Conservation (phyloP, 164 flowering plant genomes). For the Vitis amurensis region DNA sequence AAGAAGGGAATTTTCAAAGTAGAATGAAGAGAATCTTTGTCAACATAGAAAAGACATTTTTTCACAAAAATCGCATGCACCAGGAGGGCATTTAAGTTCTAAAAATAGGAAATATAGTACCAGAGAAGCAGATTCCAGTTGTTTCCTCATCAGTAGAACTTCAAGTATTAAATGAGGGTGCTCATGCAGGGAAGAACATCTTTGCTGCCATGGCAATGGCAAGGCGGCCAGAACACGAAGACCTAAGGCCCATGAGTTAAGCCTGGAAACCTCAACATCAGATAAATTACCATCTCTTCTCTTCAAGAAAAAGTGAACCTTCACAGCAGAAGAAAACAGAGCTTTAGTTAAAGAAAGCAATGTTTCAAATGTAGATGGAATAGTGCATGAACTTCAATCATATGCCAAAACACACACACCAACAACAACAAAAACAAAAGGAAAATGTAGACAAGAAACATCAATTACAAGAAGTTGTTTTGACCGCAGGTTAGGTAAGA, state of each 20-base stretch:
- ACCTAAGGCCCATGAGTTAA: conserved; percentile 97
- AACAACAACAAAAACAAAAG: neutral
- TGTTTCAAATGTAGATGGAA: neutral
- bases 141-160: conserved; percentile 96
- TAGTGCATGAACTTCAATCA: neutral
- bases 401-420: neutral
- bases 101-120: conserved; percentile 35
- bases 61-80: no score
- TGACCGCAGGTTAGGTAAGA: conserved; percentile 85
- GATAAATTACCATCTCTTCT: conserved; percentile 86
- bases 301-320: conserved; percentile 99
- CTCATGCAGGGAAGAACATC: conserved; percentile 94
- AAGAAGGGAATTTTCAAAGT: no score
- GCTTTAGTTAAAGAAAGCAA: neutral
- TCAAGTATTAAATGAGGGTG: conserved; percentile 93
- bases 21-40: no score
- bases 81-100: no score
- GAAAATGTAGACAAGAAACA: conserved; percentile 3
- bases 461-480: conserved; percentile 90
- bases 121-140: conserved; percentile 91
- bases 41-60: no score
- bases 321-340: conserved; percentile 19
- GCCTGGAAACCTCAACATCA: conserved; percentile 76
- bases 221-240: conserved; percentile 91
- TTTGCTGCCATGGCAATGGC: conserved; percentile 99